Percentiles rank a stretch among this genome's conserved stretches.
phyloP scores from a whole-genome alignment of 1,284 basidiomycete genomes.

The Ceratobasidium sp. region DNA sequence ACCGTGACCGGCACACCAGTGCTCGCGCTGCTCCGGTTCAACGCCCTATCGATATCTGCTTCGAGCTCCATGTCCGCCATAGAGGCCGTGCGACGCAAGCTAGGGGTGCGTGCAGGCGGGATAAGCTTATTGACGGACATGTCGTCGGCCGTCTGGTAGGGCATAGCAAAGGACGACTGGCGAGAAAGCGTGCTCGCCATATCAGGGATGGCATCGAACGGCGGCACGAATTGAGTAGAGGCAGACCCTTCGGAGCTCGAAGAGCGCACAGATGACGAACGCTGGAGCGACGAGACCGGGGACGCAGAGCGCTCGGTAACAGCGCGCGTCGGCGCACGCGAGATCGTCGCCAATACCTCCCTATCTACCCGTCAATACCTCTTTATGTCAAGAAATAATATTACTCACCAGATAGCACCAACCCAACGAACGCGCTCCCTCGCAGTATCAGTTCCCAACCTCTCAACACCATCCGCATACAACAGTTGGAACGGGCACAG shows the following conservation, averaged over 20 bases:
- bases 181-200: conserved; percentile 69
- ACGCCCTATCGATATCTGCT: conserved; percentile 43
- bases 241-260: conserved; percentile 74
- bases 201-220: conserved; percentile 74
- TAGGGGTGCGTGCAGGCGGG: conserved; percentile 71
- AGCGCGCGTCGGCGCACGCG: conserved; percentile 61
- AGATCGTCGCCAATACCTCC: conserved; percentile 69
- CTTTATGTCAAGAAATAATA: conserved; percentile 16
- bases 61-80: conserved; percentile 75
- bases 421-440: conserved; percentile 90
- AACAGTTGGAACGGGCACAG: conserved; percentile 90
- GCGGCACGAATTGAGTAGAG: conserved; percentile 79
- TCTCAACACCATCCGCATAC: conserved; percentile 89
- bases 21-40: conserved; percentile 57
- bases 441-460: conserved; percentile 85
- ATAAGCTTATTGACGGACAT: conserved; percentile 59
- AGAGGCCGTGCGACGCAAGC: conserved; percentile 76
- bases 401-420: conserved; percentile 81
- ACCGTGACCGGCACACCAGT: conserved; percentile 67
- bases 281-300: conserved; percentile 51
- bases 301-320: conserved; percentile 65
- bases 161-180: conserved; percentile 62
- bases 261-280: conserved; percentile 78
- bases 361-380: conserved; percentile 59
- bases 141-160: conserved; percentile 47